Base-by-base conservation (phyloP, 371 early-diverging fungal genomes). In the Mucor piriformis region DNA sequence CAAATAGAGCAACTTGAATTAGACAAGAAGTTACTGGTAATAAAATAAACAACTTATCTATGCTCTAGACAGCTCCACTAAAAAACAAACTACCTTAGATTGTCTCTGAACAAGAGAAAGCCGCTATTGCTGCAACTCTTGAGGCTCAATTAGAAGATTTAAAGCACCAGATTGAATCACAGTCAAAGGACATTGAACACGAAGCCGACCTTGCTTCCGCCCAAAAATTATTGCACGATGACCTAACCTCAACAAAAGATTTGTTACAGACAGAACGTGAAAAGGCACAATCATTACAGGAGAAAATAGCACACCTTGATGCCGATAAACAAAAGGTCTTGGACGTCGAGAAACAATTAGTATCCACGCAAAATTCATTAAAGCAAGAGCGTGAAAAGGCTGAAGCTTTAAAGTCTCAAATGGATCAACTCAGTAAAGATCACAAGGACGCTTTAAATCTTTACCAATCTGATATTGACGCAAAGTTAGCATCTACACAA, bases 121-220 rank as follows among this genome's bases (percentile, higher is more conserved):
- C 8, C 20, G 38, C 12, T 3, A 20, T 15, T n/a, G 13, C 54
- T 12, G 37, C 20, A 23, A 47, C 13, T 24, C 60, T 59, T 35
- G 53, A 59, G 16, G 20, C 18, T 20, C 34, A 46, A 21, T 35
- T 54, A 54, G 38, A 47, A 10, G 20, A 27, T 6, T 48, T 61
- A 27, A 54, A 48, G 46, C 37, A 54, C 15, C 29, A 61, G 13
- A 54, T 48, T 40, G 54, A 51, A 35, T 43, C 43, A 43, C 43
- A 43, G 24, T 24, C 25, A 24, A 21, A 46, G 7, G 46, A 46
- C 21, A 46, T 24, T 15, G 24, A 46, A 24, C 24, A 24, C 3
- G 46, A 46, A 24, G 3, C 13, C 3, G 25, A 24, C 11, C 15
- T 21, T 2, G 38, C 16, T 38, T 5, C 38, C 11, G 16, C 13